phyloP scores from a whole-genome alignment of 2,329 filamentous ascomycete genomes.

The Penicillium sp. region DNA sequence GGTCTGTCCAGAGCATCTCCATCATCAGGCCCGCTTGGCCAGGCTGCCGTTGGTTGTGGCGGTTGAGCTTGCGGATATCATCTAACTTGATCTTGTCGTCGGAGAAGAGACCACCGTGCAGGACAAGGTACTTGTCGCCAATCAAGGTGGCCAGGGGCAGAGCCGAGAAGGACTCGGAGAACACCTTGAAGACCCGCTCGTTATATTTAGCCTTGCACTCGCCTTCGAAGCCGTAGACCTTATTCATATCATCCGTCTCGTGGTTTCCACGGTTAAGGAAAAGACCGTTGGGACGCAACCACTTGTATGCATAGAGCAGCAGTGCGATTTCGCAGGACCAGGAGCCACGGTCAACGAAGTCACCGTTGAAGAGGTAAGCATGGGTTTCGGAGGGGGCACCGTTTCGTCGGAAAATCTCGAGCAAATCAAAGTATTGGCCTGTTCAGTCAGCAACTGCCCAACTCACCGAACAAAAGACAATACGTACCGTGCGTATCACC shows the following conservation, averaged over 20 bases:
- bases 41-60: slow-evolving; percentile 86
- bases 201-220: slow-evolving; percentile 99
- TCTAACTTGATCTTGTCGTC: slow-evolving; percentile 87
- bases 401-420: slow-evolving; percentile 93
- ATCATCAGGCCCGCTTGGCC: slow-evolving; percentile 97
- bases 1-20: slow-evolving; percentile 99
- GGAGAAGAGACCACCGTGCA: slow-evolving; percentile 94
- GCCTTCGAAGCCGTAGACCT: slow-evolving; percentile 96
- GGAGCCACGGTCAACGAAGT: slow-evolving; percentile 95
- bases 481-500: slow-evolving; percentile 86
- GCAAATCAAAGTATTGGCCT: slow-evolving; percentile 96
- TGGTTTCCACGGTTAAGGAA: slow-evolving; percentile 98
- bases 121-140: slow-evolving; percentile 83
- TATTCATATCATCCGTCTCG: slow-evolving; percentile 99
- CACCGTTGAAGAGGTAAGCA: slow-evolving; percentile 95
- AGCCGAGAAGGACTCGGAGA: slow-evolving; percentile 96
- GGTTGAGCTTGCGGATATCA: slow-evolving; percentile 88
- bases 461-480: neutral
- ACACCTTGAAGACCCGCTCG: slow-evolving; percentile 91
- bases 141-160: slow-evolving; percentile 88
- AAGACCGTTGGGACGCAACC: slow-evolving; percentile 80
- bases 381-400: slow-evolving; percentile 81
- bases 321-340: slow-evolving; percentile 98
- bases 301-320: slow-evolving; percentile 93
- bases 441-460: slow-evolving; percentile 5